Conservation (phyloP, 2,329 filamentous ascomycete genomes). For the Colletotrichum liriopes region DNA sequence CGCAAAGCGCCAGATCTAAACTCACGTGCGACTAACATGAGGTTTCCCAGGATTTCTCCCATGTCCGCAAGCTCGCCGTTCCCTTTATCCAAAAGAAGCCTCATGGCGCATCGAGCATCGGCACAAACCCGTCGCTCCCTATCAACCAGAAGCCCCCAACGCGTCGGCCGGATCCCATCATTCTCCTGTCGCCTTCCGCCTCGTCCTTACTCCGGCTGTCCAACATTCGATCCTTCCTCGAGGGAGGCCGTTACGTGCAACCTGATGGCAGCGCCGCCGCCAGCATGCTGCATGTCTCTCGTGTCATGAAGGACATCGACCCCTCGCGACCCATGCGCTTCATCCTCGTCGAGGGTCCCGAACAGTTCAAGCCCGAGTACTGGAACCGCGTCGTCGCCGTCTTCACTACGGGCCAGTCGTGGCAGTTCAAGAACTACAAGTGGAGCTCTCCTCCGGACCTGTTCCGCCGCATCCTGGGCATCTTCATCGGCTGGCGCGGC, state of each 20-base stretch:
- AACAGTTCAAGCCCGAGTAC: conserved; percentile 98
- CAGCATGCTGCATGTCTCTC: conserved; percentile 89
- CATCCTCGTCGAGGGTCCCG: conserved; percentile 92
- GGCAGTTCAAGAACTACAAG: conserved; percentile 99
- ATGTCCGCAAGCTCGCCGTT: conserved; percentile 88
- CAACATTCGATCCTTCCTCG: conserved; percentile 95
- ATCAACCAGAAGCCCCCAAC: conserved; percentile 68
- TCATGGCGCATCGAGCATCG: conserved; percentile 56
- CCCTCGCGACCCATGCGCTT: conserved; percentile 85
- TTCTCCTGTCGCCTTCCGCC: conserved; percentile 95
- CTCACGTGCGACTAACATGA: neutral
- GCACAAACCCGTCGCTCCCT: conserved; percentile 63
- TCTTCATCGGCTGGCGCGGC: conserved; percentile 93
- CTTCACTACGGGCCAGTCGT: conserved; percentile 96
- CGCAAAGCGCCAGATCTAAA: neutral
- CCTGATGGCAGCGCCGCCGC: conserved; percentile 79
- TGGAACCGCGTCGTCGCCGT: conserved; percentile 96
- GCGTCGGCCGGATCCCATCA: conserved; percentile 84
- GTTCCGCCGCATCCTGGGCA: conserved; percentile 88
- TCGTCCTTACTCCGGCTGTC: conserved; percentile 95
- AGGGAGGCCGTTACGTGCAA: conserved; percentile 85
- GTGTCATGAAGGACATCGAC: conserved; percentile 80
- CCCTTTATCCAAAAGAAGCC: conserved; percentile 80
- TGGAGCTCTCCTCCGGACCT: conserved; percentile 92
- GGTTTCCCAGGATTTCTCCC: conserved; percentile 84